Evolutionary conservation across 768 basidiomycete species (phyloP), one percentile per base, ranked within the genome.

Genomic region (Fistulinella prunicolor): DNA sequence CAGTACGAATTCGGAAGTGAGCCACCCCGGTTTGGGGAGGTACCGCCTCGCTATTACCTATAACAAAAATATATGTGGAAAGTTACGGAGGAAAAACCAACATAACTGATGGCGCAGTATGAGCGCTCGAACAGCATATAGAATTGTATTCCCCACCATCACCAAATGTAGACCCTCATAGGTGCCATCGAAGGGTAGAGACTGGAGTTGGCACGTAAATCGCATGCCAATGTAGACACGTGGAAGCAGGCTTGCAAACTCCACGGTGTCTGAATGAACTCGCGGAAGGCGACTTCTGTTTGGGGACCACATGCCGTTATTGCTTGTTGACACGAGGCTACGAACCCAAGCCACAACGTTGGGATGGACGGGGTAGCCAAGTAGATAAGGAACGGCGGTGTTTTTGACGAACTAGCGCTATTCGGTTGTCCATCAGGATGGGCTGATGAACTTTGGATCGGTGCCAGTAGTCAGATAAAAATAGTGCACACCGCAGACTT

Each of bases 231-330:
- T 20, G 9, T 2, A 30, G 46, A 48, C 61, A 62, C 36, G 60
- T 58, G 53, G 58, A 47, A 55, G 51, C 52, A 57, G 61, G 53
- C 50, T 48, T 47, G 58, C 41, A 56, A 47, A 52, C 29, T 28
- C 46, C 57, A 46, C 50, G 38, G 36, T 26, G 24, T 48, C 44
- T 38, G 38, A 51, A 39, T 57, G 58, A 57, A 51, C 17, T 47
- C 46, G 44, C 44, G 32, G 48, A 39, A 51, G 23, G 10, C 1
- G 7, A 14, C 43, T 57, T 49, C 56, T 55, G 49, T 45, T 57
- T 51, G 30, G 45, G 51, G 54, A 19, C 3, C 39, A 21, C 38
- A 60, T 52, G 58, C 55, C 51, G 58, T 63, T 53, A 47, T 32
- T 8, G 13, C 16, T 20, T 34, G 29, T 26, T 40, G 58, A 49